Conservation (phyloP, 306 rosid genomes). For the Cucurbita argyrosperma region DNA sequence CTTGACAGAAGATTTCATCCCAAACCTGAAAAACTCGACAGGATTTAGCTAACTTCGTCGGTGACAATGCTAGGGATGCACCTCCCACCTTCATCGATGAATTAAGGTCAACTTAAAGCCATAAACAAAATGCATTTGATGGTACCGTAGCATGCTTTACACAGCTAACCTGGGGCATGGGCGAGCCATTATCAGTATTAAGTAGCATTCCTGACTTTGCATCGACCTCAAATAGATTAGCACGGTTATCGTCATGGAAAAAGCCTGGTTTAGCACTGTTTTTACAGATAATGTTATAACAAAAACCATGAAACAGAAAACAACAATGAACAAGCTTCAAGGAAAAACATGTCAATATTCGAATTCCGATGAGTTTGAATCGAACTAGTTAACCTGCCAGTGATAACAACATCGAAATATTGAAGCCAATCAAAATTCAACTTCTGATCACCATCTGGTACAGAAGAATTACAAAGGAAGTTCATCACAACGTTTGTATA, state of each 20-base stretch:
- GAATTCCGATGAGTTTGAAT: background rate
- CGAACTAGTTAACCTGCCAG: constrained; percentile 55
- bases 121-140: background rate
- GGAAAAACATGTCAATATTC: background rate
- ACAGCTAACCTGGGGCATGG: constrained; percentile 64
- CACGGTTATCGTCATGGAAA: constrained; percentile 79
- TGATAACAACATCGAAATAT: constrained; percentile 82
- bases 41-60: constrained; percentile 19
- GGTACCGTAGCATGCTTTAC: background rate
- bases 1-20: background rate
- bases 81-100: constrained; percentile 55
- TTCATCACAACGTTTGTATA: constrained; percentile 88
- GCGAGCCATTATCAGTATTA: constrained; percentile 95
- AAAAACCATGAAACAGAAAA: background rate
- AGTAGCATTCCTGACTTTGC: constrained; percentile 80
- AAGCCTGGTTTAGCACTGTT: constrained; percentile 93
- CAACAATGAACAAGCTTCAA: background rate
- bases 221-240: constrained; percentile 83
- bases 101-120: background rate
- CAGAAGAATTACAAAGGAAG: constrained; percentile 54
- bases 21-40: constrained; percentile 82
- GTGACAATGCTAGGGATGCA: constrained; percentile 27
- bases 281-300: constrained; percentile 7
- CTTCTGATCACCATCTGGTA: constrained; percentile 24
- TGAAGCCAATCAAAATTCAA: constrained; percentile 75